Base-by-base conservation (phyloP, 116 monocot species). In the Zostera marina region DNA sequence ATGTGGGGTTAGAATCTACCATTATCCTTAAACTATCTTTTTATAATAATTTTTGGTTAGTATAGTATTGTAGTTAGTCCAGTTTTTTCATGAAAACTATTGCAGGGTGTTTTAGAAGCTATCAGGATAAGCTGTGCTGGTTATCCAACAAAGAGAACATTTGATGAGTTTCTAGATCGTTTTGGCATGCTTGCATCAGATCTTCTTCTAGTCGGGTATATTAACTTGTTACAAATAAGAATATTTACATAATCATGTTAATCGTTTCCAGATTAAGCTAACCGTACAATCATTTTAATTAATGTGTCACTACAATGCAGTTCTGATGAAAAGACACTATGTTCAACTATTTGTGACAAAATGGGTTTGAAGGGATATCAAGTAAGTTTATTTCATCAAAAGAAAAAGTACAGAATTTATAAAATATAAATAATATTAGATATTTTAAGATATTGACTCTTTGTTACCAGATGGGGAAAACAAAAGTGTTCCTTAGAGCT, bases 41-140 rank as follows among this genome's bases (percentile, higher is more conserved):
- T n/a, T 55, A 40, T 1, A 42, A 47, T 23, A 14, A 2, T 2
- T 22, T 42, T 59, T 45, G 22, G 23, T 20, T 13, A 44, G 44
- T 23, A 11, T 44, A 47, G 25, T 13, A 44, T 43, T 23, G 20
- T 44, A 47, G 25, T n/a, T 45, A 21, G n/a, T 46, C 5, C 11
- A 61, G n/a, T n/a, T 25, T 42, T 19, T 13, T 47, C 23, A 26
- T 47, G 21, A 61, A 43, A 54, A 48, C 47, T 14, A 19, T 51
- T 16, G n/a, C 48, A 99, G 99, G 99, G 99, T 75, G 99, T 99
- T 21, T 65, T 99, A 39, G 99, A 99, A 71, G 99, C 99, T 68
- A 99, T 99, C 54, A 91, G 99, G 63, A 99, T 99, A 22, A 99
- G 99, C 59, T 99, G 99, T 79, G 99, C 99, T 55, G 99, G 99